phyloP scores from a whole-genome alignment of 2,329 filamentous ascomycete species.

The Calonectria naviculata region DNA sequence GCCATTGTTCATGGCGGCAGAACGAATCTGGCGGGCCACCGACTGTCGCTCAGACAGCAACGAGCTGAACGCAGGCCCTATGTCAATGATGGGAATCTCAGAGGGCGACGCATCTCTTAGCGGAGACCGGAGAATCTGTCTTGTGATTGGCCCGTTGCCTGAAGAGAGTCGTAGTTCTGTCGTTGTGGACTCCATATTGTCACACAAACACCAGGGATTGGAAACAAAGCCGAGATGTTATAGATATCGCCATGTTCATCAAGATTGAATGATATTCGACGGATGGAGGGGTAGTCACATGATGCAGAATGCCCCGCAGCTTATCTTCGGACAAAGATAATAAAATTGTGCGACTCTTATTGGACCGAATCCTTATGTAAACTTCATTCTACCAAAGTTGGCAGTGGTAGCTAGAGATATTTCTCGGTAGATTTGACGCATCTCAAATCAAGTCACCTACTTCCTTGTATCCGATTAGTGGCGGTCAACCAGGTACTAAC shows the following conservation, averaged over 20 bases:
- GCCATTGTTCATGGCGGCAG: not conserved
- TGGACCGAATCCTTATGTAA: too few species aligned
- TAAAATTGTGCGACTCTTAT: too few species aligned
- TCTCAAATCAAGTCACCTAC: too few species aligned
- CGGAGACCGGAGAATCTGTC: not conserved
- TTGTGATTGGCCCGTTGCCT: not conserved
- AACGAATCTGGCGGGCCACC: not conserved
- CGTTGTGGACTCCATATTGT: not conserved
- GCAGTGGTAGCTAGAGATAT: too few species aligned
- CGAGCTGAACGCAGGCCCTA: not conserved
- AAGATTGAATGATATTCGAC: not conserved
- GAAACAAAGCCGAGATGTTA: not conserved
- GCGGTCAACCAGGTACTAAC: too few species aligned
- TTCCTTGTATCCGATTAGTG: too few species aligned
- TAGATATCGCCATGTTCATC: not conserved
- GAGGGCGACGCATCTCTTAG: constrained; percentile 1
- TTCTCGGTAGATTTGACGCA: too few species aligned
- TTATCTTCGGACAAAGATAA: too few species aligned
- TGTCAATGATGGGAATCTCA: constrained; percentile 13
- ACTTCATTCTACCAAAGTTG: too few species aligned
- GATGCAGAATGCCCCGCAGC: not conserved
- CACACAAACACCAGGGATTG: not conserved
- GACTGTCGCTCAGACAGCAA: not conserved
- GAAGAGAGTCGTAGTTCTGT: not conserved
- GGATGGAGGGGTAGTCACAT: not conserved